Evolutionary conservation across 768 basidiomycete genomes (phyloP), one percentile per base, ranked within the genome.

Genomic region (Podaxis pistillaris): DNA sequence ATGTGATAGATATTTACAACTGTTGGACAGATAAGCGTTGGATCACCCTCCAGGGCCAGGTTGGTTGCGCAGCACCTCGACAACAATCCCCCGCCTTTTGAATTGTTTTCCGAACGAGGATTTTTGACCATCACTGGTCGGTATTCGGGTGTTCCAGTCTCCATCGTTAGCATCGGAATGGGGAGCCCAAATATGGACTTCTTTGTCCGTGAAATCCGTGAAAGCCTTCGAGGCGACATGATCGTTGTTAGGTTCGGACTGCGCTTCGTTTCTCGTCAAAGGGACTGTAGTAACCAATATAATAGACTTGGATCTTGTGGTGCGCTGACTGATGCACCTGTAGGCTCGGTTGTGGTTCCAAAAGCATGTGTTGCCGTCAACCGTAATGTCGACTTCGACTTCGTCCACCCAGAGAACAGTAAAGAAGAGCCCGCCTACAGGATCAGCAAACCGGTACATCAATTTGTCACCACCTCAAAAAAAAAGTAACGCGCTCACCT

Each of bases 151-250:
- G 72, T 81, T 15, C 89, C 90, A 7, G 72, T 93, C 30, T 89
- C 87, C 5, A 83, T 93, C 44, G 78, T 91, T 46, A 89, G 88
- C 66, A 92, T 93, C 60, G 92, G 92, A 12, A 94, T 93, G 92
- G 92, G 92, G 19, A 79, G 76, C 63, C 84, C 91, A 0, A 93
- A 91, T 74, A 88, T 87, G 76, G 92, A 94, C 73, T 94, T 93
- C 75, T 91, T 93, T 71, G 83, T 94, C 22, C 84, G 91, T 65
- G 91, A 94, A 75, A 85, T 83, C 26, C 81, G 91, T 64, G 92
- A 93, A 72, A 87, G 87, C 66, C 72, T 91, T 41, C 79, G 72
- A 63, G 91, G 91, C 15, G 83, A 85, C 70, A 78, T 85, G 77
- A 71, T 72, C 62, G 72, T 84, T 52, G 72, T 85, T 68, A 81